Conservation (phyloP, 2,329 filamentous ascomycete species). For the Neonectria magnoliae region DNA sequence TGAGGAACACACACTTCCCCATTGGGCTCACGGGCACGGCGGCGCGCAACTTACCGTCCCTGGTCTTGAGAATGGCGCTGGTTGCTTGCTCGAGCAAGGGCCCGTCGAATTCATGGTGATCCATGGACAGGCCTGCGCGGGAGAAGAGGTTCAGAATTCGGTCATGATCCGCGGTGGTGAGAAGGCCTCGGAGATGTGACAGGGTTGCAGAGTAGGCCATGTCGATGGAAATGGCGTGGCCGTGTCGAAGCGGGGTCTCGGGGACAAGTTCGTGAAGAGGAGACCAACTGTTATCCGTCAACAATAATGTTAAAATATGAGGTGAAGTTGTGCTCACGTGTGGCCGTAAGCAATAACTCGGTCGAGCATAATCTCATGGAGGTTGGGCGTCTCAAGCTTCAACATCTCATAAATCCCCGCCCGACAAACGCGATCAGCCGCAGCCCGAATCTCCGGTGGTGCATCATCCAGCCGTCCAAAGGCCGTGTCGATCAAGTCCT, state of each 20-base stretch:
- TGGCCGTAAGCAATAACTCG: conserved; percentile 79
- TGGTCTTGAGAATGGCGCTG: conserved; percentile 74
- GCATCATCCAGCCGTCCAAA: conserved; percentile 71
- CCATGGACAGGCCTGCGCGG: conserved; percentile 75
- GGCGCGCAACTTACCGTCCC: conserved; percentile 73
- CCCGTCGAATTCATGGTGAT: conserved; percentile 74
- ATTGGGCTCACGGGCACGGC: conserved; percentile 73
- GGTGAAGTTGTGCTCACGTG: conserved; percentile 57
- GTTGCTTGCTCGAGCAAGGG: conserved; percentile 73
- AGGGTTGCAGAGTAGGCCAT: conserved; percentile 80
- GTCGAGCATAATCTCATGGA: conserved; percentile 78
- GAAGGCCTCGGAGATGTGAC: conserved; percentile 69
- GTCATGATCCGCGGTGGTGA: conserved; percentile 68
- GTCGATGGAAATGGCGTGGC: conserved; percentile 79
- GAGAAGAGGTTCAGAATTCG: conserved; percentile 75
- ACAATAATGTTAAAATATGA: too few relatives aligned
- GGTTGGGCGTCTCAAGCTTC: conserved; percentile 76
- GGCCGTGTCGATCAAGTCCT: conserved; percentile 70
- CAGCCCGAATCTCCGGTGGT: conserved; percentile 63
- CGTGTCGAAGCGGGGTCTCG: conserved; percentile 74
- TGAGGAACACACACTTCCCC: conserved; percentile 74
- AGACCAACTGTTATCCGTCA: conserved; percentile 64
- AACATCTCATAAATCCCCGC: conserved; percentile 78
- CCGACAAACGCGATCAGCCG: conserved; percentile 74
- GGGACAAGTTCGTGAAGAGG: conserved; percentile 77